Percentiles rank a stretch among this genome's conserved stretches.
phyloP scores from a whole-genome alignment of 345 rosid species.

The Psidium guajava region DNA sequence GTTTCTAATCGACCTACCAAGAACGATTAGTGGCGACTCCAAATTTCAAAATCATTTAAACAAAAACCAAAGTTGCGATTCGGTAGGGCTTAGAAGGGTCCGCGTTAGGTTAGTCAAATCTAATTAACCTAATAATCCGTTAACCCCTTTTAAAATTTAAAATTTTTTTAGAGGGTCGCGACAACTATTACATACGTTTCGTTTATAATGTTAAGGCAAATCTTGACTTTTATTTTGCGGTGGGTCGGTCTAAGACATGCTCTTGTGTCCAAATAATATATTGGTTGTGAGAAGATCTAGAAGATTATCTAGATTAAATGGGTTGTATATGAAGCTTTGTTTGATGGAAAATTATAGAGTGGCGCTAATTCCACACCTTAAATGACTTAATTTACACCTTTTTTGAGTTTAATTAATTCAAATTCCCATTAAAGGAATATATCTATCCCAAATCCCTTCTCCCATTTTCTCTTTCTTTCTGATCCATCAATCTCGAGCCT shows the following conservation, averaged over 20 bases:
- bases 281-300: not conserved
- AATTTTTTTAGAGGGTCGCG: no score
- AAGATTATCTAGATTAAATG: not conserved
- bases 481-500: not conserved
- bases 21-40: no score
- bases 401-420: not conserved
- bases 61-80: no score
- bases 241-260: not conserved
- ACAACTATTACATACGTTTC: not conserved
- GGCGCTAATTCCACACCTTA: not conserved
- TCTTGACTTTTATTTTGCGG: not conserved
- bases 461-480: not conserved
- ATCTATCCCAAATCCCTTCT: not conserved
- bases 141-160: no score
- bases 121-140: no score
- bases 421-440: not conserved
- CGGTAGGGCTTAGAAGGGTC: no score
- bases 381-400: not conserved
- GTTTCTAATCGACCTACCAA: no score
- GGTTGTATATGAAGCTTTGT: not conserved
- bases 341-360: not conserved
- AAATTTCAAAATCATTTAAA: no score
- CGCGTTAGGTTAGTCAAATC: no score
- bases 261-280: not conserved
- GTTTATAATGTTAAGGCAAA: not conserved